A percentile compares a stretch with the other conserved stretches of the same genome.
phyloP scores from a whole-genome alignment of 805 yeast species.

The Peterozyma xylosa region DNA sequence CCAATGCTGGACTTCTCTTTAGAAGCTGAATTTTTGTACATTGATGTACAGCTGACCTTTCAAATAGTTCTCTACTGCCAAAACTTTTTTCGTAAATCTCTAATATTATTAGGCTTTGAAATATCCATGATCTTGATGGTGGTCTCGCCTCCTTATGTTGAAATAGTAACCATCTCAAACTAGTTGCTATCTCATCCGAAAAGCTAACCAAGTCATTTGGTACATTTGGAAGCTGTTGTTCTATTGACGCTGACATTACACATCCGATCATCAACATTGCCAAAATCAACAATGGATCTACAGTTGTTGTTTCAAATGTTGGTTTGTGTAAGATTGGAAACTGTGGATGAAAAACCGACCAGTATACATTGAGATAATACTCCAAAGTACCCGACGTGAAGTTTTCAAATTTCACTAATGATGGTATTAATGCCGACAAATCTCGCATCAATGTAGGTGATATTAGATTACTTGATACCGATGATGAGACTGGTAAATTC shows the following conservation, averaged over 20 bases:
- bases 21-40: conserved; percentile 44
- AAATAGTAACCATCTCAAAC: conserved; percentile 35
- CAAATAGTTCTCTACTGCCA: conserved; percentile 35
- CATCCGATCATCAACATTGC: conserved; percentile 48
- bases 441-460: no score
- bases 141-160: conserved; percentile 30
- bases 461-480: no score
- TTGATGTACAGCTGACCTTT: conserved; percentile 41
- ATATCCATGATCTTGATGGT: conserved; percentile 40
- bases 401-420: no score
- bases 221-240: neutral
- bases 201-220: conserved; percentile 10
- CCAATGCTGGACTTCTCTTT: conserved; percentile 36
- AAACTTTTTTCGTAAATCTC: conserved; percentile 41
- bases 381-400: no score
- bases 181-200: conserved; percentile 27
- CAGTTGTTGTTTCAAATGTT: conserved; percentile 39
- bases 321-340: conserved; percentile 35
- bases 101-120: conserved; percentile 36
- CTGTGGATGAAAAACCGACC: no score
- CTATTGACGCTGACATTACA: conserved; percentile 1
- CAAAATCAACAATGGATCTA: conserved; percentile 43
- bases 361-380: no score
- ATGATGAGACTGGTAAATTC: no score
- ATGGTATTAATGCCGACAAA: no score